Conservation (phyloP, 2,329 filamentous ascomycete genomes). For the Beauveria scarabaeidicola region DNA sequence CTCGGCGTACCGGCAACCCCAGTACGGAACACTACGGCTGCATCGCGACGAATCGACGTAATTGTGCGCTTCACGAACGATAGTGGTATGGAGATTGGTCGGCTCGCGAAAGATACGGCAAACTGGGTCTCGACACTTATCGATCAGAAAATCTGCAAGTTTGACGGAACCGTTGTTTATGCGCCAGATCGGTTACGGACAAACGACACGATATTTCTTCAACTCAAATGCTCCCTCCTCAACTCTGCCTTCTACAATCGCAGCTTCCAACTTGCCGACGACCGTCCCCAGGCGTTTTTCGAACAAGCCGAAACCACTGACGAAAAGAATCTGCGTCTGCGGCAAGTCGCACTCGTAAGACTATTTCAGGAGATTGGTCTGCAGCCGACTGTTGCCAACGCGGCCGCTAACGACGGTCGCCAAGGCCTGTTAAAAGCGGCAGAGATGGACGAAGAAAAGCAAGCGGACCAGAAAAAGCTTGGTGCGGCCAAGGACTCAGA, state of each 20-base stretch:
- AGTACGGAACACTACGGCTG: constrained; percentile 35
- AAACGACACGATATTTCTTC: constrained; percentile 90
- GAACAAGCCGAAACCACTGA: constrained; percentile 79
- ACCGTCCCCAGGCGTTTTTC: constrained; percentile 65
- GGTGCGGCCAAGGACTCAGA: constrained; percentile 22
- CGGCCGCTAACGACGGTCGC: constrained; percentile 70
- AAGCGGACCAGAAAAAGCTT: constrained; percentile 40
- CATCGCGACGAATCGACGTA: constrained; percentile 66
- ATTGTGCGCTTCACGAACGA: constrained; percentile 84
- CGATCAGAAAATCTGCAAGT: constrained; percentile 80
- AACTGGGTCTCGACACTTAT: constrained; percentile 88
- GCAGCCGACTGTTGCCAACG: constrained; percentile 64
- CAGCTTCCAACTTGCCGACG: constrained; percentile 53
- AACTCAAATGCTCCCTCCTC: constrained; percentile 71
- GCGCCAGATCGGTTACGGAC: constrained; percentile 76
- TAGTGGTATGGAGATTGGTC: constrained; percentile 72
- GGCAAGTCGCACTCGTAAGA: constrained; percentile 81
- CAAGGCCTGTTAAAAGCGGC: constrained; percentile 79
- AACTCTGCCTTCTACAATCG: constrained; percentile 61
- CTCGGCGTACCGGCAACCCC: constrained; percentile 26
- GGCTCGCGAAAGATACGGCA: constrained; percentile 77
- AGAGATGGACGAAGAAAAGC: constrained; percentile 73
- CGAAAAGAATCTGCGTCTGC: constrained; percentile 72
- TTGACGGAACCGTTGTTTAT: constrained; percentile 83
- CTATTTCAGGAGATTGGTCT: constrained; percentile 85